Evolutionary conservation across 2,329 filamentous ascomycete species (phyloP), one percentile per base, ranked within the genome.

Genomic region (Metarhizium guizhouense): DNA sequence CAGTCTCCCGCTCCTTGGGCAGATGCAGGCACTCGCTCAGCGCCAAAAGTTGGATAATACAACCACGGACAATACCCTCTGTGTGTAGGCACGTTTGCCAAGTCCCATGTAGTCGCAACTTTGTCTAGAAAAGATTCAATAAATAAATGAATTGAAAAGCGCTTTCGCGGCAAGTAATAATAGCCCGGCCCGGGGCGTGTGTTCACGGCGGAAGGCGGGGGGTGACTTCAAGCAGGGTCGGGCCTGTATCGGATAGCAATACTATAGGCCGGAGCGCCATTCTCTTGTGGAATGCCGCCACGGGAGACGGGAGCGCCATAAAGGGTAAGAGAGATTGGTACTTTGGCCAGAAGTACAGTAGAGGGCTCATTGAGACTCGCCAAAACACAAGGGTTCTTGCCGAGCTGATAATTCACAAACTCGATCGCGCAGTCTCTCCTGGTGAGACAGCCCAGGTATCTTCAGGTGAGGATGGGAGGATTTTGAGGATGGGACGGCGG

Each of bases 391-490:
- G 55, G 47, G 52, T 51, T 29, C 10, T 48, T 48, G 45, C 25
- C 42, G 30, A 47, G 47, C 40, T 54, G 51, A 54, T 51, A 38
- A 36, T 50, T 49, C 42, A 40, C 45, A 56, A 47, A 34, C 54
- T 53, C 51, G 54, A 50, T 56, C 54, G 48, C 36, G 51, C 54
- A 56, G 45, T 53, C 38, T 50, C 45, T 32, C n/a, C 6, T 18
- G 53, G 51, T 51, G 16, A 53, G 55, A 51, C 51, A 51, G 20
- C 51, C 16, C 30, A 38, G 54, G 34, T 36, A 47, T 52, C 42
- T 52, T 40, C 34, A 52, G 34, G 45, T 45, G 55, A 34, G n/a
- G 50, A 43, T 18, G 38, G 38, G 47, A 32, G 18, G 16, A 5
- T 20, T 18, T 25, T 5, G 3, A 6, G 16, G 42, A 20, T 18